Percentiles rank a stretch among this genome's conserved stretches.
phyloP scores from a whole-genome alignment of 2,329 filamentous ascomycete species.

The Fusarium veterinarium region DNA sequence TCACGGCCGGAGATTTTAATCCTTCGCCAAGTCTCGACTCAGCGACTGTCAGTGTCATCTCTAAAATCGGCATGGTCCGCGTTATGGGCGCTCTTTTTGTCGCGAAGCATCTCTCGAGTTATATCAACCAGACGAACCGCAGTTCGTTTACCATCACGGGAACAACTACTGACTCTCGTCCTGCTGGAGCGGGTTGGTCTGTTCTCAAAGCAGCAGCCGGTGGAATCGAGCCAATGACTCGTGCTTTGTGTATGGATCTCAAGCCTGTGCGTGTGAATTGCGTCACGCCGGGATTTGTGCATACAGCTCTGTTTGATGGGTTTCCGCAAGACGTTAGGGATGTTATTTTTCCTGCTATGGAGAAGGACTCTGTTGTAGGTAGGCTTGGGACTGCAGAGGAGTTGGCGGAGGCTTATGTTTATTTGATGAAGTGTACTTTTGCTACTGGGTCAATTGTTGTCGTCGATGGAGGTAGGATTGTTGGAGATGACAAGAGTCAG shows the following conservation, averaged over 20 bases:
- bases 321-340: not conserved
- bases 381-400: not conserved
- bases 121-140: not conserved
- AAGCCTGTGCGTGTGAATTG: not conserved
- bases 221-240: not conserved
- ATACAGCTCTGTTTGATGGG: not conserved
- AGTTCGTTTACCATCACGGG: not conserved
- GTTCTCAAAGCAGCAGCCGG: rapidly evolving
- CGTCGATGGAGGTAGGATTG: not conserved
- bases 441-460: not conserved
- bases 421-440: conserved; percentile 4
- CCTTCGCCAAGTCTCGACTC: not conserved
- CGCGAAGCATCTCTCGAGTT: not conserved
- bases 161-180: not conserved
- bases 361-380: not conserved
- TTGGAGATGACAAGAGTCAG: not conserved
- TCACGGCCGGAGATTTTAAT: not conserved
- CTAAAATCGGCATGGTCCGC: not conserved
- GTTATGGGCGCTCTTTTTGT: not conserved
- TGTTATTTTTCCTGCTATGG: not conserved
- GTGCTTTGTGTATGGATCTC: not conserved
- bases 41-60: not conserved
- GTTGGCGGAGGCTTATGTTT: not conserved
- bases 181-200: not conserved
- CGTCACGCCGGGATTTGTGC: not conserved